Percentiles rank a stretch among this genome's conserved stretches.
Evolutionary conservation across 106 monocot genomes (phyloP).

Genomic region (Dendrobium chrysotoxum): DNA sequence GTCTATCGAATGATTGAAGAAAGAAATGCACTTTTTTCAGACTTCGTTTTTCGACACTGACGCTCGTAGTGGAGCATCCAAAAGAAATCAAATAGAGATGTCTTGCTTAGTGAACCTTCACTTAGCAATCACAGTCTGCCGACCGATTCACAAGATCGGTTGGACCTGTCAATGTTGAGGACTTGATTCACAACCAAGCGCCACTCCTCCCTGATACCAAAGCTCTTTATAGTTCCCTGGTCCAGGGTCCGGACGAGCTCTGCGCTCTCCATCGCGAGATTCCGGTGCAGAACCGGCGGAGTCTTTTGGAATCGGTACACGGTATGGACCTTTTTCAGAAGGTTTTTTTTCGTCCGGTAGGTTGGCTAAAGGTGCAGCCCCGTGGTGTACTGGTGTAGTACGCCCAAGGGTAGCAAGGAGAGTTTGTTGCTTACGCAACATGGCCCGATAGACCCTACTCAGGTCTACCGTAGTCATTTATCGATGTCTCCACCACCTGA

Average conservation of each 20-base stretch:
- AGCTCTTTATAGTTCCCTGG: slow-evolving; percentile 1
- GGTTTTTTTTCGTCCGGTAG: slow-evolving; percentile 2
- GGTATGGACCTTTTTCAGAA: slow-evolving; percentile 4
- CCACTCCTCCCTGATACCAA: not conserved
- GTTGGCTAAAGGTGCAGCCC: slow-evolving; percentile 4
- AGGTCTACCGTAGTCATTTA: slow-evolving; percentile 4
- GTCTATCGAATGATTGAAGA: slow-evolving; percentile 3
- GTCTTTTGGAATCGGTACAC: not conserved
- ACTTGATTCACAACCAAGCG: slow-evolving; percentile 2
- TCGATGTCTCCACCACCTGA: slow-evolving; percentile 7
- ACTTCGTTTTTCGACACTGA: slow-evolving; percentile 7
- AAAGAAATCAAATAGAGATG: slow-evolving; percentile 3
- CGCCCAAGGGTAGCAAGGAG: not conserved
- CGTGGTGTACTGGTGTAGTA: slow-evolving; percentile 5
- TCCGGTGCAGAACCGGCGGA: not conserved
- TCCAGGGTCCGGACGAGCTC: slow-evolving; percentile 1
- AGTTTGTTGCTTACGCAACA: slow-evolving; percentile 1
- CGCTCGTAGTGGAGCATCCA: slow-evolving; percentile 12
- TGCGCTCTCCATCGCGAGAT: slow-evolving; percentile 4
- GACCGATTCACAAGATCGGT: slow-evolving; percentile 2
- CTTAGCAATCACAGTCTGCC: slow-evolving; percentile 3
- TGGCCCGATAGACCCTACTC: not conserved
- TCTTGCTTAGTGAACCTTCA: slow-evolving; percentile 3
- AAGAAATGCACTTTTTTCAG: slow-evolving; percentile 3
- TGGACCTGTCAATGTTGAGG: slow-evolving; percentile 1